Conservation (phyloP, 2,329 filamentous ascomycete genomes). For the Clathrospora elynae region DNA sequence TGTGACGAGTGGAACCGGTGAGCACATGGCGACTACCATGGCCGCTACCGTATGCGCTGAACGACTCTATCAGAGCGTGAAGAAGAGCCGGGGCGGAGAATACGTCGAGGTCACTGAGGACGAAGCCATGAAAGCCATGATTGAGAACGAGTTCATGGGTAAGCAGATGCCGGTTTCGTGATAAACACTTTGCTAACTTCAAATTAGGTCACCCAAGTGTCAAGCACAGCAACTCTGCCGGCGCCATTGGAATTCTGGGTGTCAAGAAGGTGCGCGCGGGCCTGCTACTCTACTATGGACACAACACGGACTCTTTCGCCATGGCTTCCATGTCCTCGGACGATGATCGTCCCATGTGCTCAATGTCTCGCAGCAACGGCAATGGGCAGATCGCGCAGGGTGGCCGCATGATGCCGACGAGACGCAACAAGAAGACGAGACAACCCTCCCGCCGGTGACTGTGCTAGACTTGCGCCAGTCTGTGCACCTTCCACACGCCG, state of each 20-base stretch:
- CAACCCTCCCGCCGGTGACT: constrained; percentile 13
- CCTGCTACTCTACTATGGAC: constrained; percentile 87
- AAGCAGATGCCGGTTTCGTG: constrained; percentile 17
- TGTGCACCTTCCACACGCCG: no score
- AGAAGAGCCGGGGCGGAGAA: constrained; percentile 63
- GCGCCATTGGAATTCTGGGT: constrained; percentile 86
- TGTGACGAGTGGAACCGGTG: constrained; percentile 92
- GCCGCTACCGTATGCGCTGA: constrained; percentile 86
- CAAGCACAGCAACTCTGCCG: constrained; percentile 74
- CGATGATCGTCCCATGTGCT: constrained; percentile 74
- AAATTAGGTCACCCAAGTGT: constrained; percentile 75
- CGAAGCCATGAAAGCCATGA: constrained; percentile 75
- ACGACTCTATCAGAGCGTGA: constrained; percentile 74
- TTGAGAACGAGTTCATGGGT: constrained; percentile 89
- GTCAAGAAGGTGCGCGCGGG: constrained; percentile 82
- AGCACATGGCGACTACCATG: constrained; percentile 96
- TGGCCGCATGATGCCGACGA: constrained; percentile 57
- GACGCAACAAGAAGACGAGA: constrained; percentile 40
- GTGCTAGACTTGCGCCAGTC: no score
- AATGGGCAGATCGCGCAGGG: constrained; percentile 59
- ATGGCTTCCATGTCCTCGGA: constrained; percentile 85
- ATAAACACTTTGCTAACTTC: constrained; percentile 11
- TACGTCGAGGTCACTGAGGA: constrained; percentile 76
- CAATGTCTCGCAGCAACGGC: constrained; percentile 79
- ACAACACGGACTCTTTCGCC: constrained; percentile 91